Percentiles rank a stretch among this genome's conserved stretches.
Conservation (phyloP, 176 grass and related monocot genomes). For the Musa troglodytarum region DNA sequence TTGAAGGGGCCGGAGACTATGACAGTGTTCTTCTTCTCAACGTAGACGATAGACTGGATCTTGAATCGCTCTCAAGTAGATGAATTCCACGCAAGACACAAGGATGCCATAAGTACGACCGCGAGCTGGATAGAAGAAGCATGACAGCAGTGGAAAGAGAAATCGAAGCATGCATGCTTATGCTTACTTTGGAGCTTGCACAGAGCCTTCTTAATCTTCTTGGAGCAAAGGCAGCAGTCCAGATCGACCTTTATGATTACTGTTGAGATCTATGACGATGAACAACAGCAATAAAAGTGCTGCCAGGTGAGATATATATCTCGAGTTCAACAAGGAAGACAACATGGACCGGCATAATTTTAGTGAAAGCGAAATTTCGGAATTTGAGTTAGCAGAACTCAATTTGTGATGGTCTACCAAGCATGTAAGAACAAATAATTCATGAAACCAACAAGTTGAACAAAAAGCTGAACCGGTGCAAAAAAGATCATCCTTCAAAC, state of each 20-base stretch:
- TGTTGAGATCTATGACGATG: not conserved
- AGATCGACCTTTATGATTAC: conserved; percentile 36
- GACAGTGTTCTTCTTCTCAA: conserved; percentile 26
- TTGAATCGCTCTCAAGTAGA: conserved; percentile 24
- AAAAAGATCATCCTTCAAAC: no score
- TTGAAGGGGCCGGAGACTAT: conserved; percentile 29
- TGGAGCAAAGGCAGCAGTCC: conserved; percentile 30
- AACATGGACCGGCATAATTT: no score
- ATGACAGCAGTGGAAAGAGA: not conserved
- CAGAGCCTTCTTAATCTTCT: conserved; percentile 43
- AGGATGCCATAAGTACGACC: not conserved
- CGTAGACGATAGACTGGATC: conserved; percentile 22
- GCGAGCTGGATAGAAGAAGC: not conserved
- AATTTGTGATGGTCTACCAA: no score
- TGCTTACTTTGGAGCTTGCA: conserved; percentile 29
- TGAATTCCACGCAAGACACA: not conserved
- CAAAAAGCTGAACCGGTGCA: no score
- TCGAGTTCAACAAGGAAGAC: no score
- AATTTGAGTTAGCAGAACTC: no score
- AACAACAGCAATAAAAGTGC: not conserved
- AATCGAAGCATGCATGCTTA: not conserved
- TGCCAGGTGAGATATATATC: not conserved
- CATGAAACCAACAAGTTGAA: no score
- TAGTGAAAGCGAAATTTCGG: no score
- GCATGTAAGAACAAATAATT: no score